Conservation (phyloP, 495 filamentous ascomycete species). For the Astrocystis sublimbata region DNA sequence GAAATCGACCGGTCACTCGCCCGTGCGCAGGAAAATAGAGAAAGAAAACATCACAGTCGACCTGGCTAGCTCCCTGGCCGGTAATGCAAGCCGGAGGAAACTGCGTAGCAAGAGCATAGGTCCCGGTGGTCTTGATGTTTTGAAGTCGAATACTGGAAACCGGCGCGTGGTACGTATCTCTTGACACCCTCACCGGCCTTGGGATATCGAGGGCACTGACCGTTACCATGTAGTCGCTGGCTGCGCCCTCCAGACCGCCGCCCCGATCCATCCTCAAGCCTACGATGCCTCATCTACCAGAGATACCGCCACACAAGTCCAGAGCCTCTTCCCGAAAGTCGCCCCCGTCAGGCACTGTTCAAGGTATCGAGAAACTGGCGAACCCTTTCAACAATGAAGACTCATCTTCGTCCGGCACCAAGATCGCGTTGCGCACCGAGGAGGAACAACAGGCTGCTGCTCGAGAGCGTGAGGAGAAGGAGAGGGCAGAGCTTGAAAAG, state of each 20-base stretch:
- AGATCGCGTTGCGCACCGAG: conserved; percentile 62
- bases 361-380: conserved; percentile 45
- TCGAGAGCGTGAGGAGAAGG: conserved; percentile 70
- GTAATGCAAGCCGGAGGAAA: conserved; percentile 60
- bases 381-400: conserved; percentile 55
- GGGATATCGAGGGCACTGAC: conserved; percentile 14
- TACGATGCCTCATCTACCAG: conserved; percentile 67
- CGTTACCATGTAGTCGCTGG: conserved; percentile 45
- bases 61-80: conserved; percentile 44
- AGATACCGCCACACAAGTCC: conserved; percentile 55
- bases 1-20: conserved; percentile 74
- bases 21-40: conserved; percentile 52
- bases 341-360: conserved; percentile 21
- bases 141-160: conserved; percentile 78
- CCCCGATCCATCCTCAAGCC: conserved; percentile 83
- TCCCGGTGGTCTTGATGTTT: conserved; percentile 80
- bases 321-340: conserved; percentile 31
- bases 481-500: conserved; percentile 64
- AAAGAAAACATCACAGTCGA: conserved; percentile 76
- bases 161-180: conserved; percentile 66
- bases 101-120: conserved; percentile 93
- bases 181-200: conserved; percentile 11
- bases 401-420: conserved; percentile 37
- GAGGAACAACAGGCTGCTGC: conserved; percentile 80
- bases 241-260: conserved; percentile 43